Evolutionary conservation across 1,284 basidiomycete genomes (phyloP).

Genomic region (Mrakiaceae sp.): DNA sequence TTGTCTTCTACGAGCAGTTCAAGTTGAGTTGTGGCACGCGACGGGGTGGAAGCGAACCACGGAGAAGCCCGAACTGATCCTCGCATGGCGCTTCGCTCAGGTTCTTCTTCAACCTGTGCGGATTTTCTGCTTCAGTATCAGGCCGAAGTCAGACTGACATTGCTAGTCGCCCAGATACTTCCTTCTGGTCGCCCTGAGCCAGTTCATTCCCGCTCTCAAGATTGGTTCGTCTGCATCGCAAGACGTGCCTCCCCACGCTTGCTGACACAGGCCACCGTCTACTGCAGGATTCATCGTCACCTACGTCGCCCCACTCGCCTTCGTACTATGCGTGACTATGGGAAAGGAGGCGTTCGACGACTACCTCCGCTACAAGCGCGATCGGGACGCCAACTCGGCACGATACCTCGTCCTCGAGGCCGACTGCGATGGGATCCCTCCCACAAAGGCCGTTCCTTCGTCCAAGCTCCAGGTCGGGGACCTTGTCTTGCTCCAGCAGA

Average conservation of each 20-base stretch:
- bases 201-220: slow-evolving; percentile 91
- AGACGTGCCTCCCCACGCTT: neutral
- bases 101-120: slow-evolving; percentile 89
- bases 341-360: slow-evolving; percentile 99
- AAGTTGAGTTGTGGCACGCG: slow-evolving; percentile 39
- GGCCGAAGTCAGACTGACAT: too few relatives aligned
- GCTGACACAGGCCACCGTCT: neutral
- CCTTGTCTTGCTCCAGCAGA: slow-evolving; percentile 86
- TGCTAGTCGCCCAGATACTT: slow-evolving; percentile 50
- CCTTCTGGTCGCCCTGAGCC: slow-evolving; percentile 86
- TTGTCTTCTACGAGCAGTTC: slow-evolving; percentile 98
- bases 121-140: too few relatives aligned
- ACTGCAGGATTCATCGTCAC: slow-evolving; percentile 78
- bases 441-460: slow-evolving; percentile 70
- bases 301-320: slow-evolving; percentile 90
- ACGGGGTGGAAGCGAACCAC: too few relatives aligned
- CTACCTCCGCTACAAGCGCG: slow-evolving; percentile 81
- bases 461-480: slow-evolving; percentile 85
- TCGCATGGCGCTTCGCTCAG: too few relatives aligned
- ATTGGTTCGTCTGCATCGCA: slow-evolving; percentile 51
- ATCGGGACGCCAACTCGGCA: slow-evolving; percentile 88
- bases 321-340: slow-evolving; percentile 90
- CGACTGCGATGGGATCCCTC: slow-evolving; percentile 30
- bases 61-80: too few relatives aligned
- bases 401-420: slow-evolving; percentile 62